Percentiles rank a stretch among this genome's conserved stretches.
phyloP scores from a whole-genome alignment of 2,329 filamentous ascomycete species.

The Colletotrichum sp. region DNA sequence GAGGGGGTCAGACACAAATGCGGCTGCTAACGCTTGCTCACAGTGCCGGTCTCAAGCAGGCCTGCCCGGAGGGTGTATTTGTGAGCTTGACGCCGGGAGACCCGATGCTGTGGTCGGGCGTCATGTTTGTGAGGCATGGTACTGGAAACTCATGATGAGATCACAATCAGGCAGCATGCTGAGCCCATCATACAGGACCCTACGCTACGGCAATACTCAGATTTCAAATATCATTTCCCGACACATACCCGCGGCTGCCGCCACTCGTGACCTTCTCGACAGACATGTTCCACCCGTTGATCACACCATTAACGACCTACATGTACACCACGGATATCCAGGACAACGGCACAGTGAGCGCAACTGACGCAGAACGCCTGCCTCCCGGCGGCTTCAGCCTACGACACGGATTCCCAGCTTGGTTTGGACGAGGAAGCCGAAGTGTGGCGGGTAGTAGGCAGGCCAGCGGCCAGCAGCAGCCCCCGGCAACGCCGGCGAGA shows the following conservation, averaged over 20 bases:
- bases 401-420: slow-evolving; percentile 86
- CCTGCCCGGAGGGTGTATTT: slow-evolving; percentile 86
- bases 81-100: slow-evolving; percentile 84
- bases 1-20: slow-evolving; percentile 25
- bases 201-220: slow-evolving; percentile 87
- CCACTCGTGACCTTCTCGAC: slow-evolving; percentile 88
- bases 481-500: slow-evolving; percentile 28
- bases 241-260: slow-evolving; percentile 78
- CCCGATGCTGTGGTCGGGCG: slow-evolving; percentile 84
- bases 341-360: slow-evolving; percentile 79
- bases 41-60: slow-evolving; percentile 81
- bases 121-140: slow-evolving; percentile 92
- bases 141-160: slow-evolving; percentile 23
- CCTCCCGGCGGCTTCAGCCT: slow-evolving; percentile 91
- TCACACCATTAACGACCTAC: slow-evolving; percentile 93
- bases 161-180: background rate
- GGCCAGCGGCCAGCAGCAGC: slow-evolving; percentile 43
- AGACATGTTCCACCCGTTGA: slow-evolving; percentile 93
- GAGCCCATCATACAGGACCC: slow-evolving; percentile 64
- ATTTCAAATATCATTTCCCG: slow-evolving; percentile 88
- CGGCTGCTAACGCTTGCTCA: slow-evolving; percentile 5
- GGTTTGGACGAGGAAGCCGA: slow-evolving; percentile 73
- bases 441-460: slow-evolving; percentile 42
- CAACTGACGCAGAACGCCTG: slow-evolving; percentile 81
- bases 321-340: slow-evolving; percentile 85